Evolutionary conservation across 345 rosid species (phyloP).

Genomic region (Corchorus olitorius): DNA sequence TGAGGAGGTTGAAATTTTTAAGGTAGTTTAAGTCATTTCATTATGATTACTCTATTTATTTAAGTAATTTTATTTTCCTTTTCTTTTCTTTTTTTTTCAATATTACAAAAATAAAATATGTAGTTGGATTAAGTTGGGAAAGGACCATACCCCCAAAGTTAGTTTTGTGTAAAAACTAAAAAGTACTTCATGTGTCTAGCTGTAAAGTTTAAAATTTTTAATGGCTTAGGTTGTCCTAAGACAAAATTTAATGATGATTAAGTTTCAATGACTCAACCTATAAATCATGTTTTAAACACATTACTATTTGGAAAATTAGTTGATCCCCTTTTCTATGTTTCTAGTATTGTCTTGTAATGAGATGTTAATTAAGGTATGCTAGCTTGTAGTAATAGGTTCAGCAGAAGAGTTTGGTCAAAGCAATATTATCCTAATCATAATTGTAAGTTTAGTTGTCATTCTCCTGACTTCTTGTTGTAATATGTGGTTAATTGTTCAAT

Average conservation of each 20-base stretch:
- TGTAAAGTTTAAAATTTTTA: constrained; percentile 5
- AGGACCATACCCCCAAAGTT: too few relatives aligned
- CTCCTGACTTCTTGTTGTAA: too few relatives aligned
- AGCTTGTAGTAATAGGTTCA: too few relatives aligned
- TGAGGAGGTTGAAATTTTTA: neutral
- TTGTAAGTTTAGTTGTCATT: too few relatives aligned
- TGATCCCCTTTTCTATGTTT: constrained; percentile 11
- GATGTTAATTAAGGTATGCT: neutral
- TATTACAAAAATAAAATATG: too few relatives aligned
- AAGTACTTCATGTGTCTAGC: neutral
- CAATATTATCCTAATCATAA: too few relatives aligned
- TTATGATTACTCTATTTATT: neutral
- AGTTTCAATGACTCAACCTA: neutral
- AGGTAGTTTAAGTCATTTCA: constrained; percentile 20
- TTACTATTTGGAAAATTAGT: too few relatives aligned
- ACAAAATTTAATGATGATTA: constrained; percentile 12
- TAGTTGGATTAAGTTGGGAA: neutral
- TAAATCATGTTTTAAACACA: neutral
- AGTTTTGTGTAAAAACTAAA: too few relatives aligned
- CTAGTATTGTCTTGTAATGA: neutral
- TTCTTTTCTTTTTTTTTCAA: neutral
- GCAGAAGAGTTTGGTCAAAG: too few relatives aligned
- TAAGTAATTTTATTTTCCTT: neutral
- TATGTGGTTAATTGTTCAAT: too few relatives aligned
- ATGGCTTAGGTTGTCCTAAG: neutral